Conservation (phyloP, 495 filamentous ascomycete species). For the Pseudoneurospora amorphoporcata region DNA sequence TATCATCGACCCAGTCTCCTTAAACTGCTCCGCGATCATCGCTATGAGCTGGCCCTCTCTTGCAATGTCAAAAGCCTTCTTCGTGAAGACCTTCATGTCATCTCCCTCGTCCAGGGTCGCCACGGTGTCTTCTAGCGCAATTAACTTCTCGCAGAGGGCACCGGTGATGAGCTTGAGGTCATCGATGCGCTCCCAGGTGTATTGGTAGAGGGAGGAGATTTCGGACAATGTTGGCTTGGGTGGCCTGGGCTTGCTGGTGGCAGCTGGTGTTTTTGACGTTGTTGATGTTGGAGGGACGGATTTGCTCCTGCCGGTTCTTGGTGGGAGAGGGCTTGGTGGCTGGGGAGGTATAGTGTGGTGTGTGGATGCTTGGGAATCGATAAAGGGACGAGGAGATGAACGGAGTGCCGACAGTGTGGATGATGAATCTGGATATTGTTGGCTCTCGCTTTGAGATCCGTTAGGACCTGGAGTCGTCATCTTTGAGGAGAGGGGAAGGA, state of each 20-base stretch:
- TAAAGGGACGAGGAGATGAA: conserved; percentile 11
- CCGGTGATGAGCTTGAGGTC: not conserved
- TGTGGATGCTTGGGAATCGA: conserved; percentile 1
- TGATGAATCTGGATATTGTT: not conserved
- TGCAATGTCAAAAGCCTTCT: not conserved
- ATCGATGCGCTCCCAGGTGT: not conserved
- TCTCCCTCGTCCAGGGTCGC: not conserved
- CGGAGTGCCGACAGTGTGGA: not conserved
- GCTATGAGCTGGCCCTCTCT: not conserved
- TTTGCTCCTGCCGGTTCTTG: not conserved
- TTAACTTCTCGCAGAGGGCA: not conserved
- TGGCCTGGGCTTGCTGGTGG: not conserved
- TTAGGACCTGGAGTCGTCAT: not conserved
- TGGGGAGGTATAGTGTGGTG: not conserved
- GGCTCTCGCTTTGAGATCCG: not conserved
- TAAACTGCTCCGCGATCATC: not conserved
- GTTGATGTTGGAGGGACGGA: not conserved
- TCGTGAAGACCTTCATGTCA: not conserved
- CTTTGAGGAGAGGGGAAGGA: not conserved
- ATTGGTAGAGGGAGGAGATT: not conserved
- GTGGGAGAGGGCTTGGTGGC: not conserved
- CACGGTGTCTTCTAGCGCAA: not conserved
- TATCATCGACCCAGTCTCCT: not conserved
- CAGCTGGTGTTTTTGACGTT: not conserved
- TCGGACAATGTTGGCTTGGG: not conserved